phyloP scores from a whole-genome alignment of 1,284 basidiomycete species.

The Anthracocystis panici-leucophaei region DNA sequence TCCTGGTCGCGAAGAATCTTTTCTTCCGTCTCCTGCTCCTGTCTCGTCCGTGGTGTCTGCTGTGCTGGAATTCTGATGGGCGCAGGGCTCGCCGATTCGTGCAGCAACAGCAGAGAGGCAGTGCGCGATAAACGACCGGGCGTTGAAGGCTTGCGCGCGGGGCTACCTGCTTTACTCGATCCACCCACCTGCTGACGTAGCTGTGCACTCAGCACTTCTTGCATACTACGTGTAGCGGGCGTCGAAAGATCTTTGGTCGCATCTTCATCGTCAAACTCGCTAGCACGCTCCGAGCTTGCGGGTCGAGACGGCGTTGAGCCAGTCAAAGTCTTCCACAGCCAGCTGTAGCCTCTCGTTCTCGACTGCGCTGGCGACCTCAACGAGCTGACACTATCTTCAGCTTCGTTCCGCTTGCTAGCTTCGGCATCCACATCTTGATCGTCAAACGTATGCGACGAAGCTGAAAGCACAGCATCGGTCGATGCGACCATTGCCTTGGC shows the following conservation, averaged over 20 bases:
- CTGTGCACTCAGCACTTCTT: conserved; percentile 52
- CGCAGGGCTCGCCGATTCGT: conserved; percentile 40
- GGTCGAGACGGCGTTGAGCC: conserved; percentile 25
- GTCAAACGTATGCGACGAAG: conserved; percentile 39
- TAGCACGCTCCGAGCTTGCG: conserved; percentile 3
- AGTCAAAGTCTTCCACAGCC: conserved; percentile 58
- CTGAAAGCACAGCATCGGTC: conserved; percentile 46
- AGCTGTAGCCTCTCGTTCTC: conserved; percentile 39
- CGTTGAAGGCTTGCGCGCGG: conserved; percentile 15
- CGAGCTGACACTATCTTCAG: conserved; percentile 30
- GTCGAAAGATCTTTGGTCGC: conserved; percentile 27
- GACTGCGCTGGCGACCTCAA: conserved; percentile 16
- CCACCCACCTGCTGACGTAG: conserved; percentile 43
- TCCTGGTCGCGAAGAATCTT: conserved; percentile 57
- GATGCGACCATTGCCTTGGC: conserved; percentile 57
- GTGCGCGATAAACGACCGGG: conserved; percentile 36
- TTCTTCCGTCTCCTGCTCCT: conserved; percentile 49
- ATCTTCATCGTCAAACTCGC: conserved; percentile 11
- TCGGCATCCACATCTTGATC: conserved; percentile 11
- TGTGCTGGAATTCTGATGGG: conserved; percentile 62
- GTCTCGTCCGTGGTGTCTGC: conserved; percentile 30
- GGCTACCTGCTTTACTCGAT: conserved; percentile 25
- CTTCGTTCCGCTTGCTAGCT: conserved; percentile 12
- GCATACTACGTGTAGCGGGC: conserved; percentile 56
- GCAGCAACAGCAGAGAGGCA: conserved; percentile 45